phyloP scores from a whole-genome alignment of 345 rosid genomes.

The Hibiscus tridactylites region DNA sequence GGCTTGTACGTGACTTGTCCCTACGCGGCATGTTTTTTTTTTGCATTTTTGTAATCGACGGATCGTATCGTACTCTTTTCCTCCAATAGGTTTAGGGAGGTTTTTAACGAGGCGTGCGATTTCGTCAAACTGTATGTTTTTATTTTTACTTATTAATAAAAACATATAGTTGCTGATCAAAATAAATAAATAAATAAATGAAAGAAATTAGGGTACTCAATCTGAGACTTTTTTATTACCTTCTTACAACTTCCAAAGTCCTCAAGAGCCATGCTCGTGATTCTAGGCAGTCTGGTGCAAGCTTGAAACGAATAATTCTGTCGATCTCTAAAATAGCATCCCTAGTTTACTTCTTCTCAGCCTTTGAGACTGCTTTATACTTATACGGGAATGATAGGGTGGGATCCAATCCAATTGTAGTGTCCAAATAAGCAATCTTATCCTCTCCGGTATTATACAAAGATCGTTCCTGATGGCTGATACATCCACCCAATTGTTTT shows the following conservation, averaged over 20 bases:
- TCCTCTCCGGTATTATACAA: slow-evolving; percentile 50
- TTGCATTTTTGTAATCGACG: too few relatives aligned
- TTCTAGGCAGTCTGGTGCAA: slow-evolving; percentile 69
- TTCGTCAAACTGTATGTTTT: too few relatives aligned
- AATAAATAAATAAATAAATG: too few relatives aligned
- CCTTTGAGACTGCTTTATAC: slow-evolving; percentile 57
- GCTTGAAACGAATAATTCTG: slow-evolving; percentile 58
- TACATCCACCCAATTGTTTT: slow-evolving; percentile 91
- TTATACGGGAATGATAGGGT: slow-evolving; percentile 71
- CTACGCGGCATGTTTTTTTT: too few relatives aligned
- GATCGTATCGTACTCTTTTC: too few relatives aligned
- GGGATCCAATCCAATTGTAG: slow-evolving; percentile 82
- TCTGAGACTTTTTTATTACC: too few relatives aligned
- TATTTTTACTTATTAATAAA: too few relatives aligned
- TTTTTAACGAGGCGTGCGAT: too few relatives aligned
- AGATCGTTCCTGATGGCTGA: slow-evolving; percentile 55
- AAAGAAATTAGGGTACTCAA: too few relatives aligned
- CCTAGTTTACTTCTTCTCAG: slow-evolving; percentile 51
- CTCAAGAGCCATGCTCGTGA: slow-evolving; percentile 74
- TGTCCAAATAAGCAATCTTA: slow-evolving; percentile 49
- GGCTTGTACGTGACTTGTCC: too few relatives aligned
- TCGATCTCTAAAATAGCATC: slow-evolving; percentile 66
- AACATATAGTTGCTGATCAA: too few relatives aligned
- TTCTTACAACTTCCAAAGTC: slow-evolving; percentile 34
- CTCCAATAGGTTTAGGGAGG: too few relatives aligned